Percentiles rank a stretch among this genome's conserved stretches.
These are phyloP conservation scores for Pyrus communis DNA, from an alignment of 306 rosid species.

Conservation along the genomic window DNA sequence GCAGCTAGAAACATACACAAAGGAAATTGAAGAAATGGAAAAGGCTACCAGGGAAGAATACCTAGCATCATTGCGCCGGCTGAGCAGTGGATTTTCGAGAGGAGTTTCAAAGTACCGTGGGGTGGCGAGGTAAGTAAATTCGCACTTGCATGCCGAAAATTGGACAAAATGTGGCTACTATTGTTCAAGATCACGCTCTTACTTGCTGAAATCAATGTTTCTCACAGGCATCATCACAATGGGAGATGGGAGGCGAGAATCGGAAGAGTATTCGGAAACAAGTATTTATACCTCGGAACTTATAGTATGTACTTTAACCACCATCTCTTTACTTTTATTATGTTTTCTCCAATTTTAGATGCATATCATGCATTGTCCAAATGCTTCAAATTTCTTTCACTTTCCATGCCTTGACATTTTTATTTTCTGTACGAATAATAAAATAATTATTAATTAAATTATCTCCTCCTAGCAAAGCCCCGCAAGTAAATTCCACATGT, in stretches of 20 bases:
- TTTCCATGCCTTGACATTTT: not conserved
- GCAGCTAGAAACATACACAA: constrained; percentile 58
- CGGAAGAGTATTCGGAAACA: constrained; percentile 88
- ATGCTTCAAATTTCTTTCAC: not conserved
- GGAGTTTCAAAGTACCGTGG: constrained; percentile 94
- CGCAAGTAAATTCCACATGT: not conserved
- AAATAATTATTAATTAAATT: too few species aligned
- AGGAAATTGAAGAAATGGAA: constrained; percentile 69
- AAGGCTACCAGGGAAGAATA: constrained; percentile 63
- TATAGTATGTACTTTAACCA: constrained; percentile 43
- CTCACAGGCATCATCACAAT: constrained; percentile 74
- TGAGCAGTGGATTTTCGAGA: constrained; percentile 86
- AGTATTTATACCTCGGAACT: constrained; percentile 84
- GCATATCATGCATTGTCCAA: not conserved
- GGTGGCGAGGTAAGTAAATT: constrained; percentile 59
- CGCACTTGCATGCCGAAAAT: not conserved
- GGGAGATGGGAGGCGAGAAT: constrained; percentile 99
- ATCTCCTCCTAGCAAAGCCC: not conserved
- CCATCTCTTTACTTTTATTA: not conserved
- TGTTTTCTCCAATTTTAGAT: not conserved
- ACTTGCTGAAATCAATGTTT: not conserved
- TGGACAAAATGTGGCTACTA: not conserved
- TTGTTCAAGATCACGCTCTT: not conserved
- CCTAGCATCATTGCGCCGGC: constrained; percentile 67
- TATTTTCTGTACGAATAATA: too few species aligned